Evolutionary conservation across 345 rosid species (phyloP).

Genomic region (Eucalyptus cloeziana): DNA sequence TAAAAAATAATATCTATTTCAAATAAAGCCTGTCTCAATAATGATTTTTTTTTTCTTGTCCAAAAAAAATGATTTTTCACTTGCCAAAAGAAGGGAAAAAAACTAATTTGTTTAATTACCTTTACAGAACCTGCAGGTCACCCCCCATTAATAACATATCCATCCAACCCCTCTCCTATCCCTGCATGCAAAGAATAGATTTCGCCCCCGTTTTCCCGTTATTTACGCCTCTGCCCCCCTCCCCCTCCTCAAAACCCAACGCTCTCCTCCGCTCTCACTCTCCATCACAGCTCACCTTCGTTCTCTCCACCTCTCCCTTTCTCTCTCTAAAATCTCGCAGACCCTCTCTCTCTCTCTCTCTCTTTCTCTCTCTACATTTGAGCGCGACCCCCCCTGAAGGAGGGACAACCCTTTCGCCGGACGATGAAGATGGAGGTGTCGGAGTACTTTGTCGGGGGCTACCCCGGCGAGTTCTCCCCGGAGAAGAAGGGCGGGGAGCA

Average conservation of each 20-base stretch:
- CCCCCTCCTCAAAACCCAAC: constrained; percentile 35
- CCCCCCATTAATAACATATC: constrained; percentile 3
- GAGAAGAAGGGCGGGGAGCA: constrained; percentile 31
- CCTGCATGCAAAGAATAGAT: background rate
- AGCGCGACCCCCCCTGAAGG: background rate
- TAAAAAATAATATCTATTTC: background rate
- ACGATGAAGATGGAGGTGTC: constrained; percentile 27
- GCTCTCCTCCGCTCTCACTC: background rate
- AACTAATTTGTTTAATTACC: background rate
- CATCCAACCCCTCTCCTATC: background rate
- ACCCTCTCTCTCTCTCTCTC: background rate
- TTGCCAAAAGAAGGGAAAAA: background rate
- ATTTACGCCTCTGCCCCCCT: constrained; percentile 18
- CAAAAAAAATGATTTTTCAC: too few species aligned
- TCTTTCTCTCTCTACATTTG: background rate
- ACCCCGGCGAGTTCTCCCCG: constrained; percentile 13
- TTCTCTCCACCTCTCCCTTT: background rate
- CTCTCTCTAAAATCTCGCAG: background rate
- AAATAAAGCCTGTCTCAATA: background rate
- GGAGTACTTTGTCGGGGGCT: constrained; percentile 16
- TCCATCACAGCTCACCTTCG: background rate
- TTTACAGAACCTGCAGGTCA: constrained; percentile 16
- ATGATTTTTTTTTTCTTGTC: too few species aligned
- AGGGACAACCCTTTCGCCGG: background rate
- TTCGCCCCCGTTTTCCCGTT: background rate